Base-by-base conservation (phyloP, 2,329 filamentous ascomycete species). In the Calonectria hongkongensis region DNA sequence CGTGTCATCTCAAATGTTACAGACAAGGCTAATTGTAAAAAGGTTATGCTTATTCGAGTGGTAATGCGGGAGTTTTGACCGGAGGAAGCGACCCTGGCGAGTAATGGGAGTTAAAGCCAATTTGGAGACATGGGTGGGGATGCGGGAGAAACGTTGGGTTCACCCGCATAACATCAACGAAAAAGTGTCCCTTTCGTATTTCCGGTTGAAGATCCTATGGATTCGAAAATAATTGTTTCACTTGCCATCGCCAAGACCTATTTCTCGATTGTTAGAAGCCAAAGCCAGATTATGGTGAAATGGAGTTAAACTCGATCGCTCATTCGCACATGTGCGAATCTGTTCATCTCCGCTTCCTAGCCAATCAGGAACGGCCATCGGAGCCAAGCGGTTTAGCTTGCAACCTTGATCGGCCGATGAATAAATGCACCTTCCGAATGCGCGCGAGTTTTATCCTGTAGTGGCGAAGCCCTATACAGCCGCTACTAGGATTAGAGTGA, bases 391-490 rank as follows among this genome's bases (percentile, higher is more conserved):
- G 33, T 39, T 18, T 1, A 41, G 30, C 21, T 13, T 21, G 13
- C 39, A 60, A 43, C 33, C 13, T 60, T 60, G 54, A 27, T 39
- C 25, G 25, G 18, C 54, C 54, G 33, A 21, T 60, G 54, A 15
- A 41, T 36, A 41, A 60, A 60, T 60, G 33, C 36, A 60, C 54
- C 54, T 60, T 60, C 54, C 54, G 5, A 41, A 60, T 41, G 12
- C 36, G 21, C 39, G 33, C 36, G 21, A 21, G 9, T 27, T 13
- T 28, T 41, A 18, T 5, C 6, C 6, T 39, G 33, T 9, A 27
- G 54, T 60, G 36, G 54, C 54, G 7, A 41, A 41, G 54, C 54
- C 54, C 21, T 41, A 41, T 41, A 13, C 5, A 60, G 39, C 36
- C 33, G 21, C 54, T 16, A 16, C n/a, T 10, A 33, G 33, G 30